Percentiles rank a stretch among this genome's conserved stretches.
Conservation (phyloP, 1,284 basidiomycete genomes). For the Tranzscheliella williamsii region DNA sequence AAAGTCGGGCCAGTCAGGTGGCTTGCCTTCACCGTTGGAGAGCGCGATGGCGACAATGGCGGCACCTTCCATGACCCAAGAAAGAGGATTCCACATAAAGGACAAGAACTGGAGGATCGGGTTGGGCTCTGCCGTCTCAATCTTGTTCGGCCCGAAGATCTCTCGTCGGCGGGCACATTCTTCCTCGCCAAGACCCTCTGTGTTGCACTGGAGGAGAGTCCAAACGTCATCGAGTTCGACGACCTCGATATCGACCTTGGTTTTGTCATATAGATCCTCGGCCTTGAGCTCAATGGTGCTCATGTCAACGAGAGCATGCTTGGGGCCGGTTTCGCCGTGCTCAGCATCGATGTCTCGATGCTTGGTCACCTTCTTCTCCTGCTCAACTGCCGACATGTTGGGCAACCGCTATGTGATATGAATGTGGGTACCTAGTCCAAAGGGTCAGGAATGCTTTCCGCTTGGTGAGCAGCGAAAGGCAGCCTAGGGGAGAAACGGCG, state of each 20-base stretch:
- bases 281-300: slow-evolving; percentile 79
- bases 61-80: slow-evolving; percentile 98
- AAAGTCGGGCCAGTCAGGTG: slow-evolving; percentile 97
- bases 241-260: slow-evolving; percentile 97
- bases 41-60: slow-evolving; percentile 94
- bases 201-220: slow-evolving; percentile 84
- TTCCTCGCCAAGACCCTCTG: slow-evolving; percentile 74
- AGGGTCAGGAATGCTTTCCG: too few relatives aligned
- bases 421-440: too few relatives aligned
- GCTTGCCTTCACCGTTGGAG: slow-evolving; percentile 82
- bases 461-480: too few relatives aligned
- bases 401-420: too few relatives aligned
- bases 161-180: slow-evolving; percentile 85
- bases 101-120: slow-evolving; percentile 63
- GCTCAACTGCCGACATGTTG: slow-evolving; percentile 33
- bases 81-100: slow-evolving; percentile 55
- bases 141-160: slow-evolving; percentile 94
- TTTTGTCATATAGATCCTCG: slow-evolving; percentile 94
- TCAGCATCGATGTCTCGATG: slow-evolving; percentile 48
- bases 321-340: slow-evolving; percentile 39
- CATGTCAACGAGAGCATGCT: slow-evolving; percentile 62
- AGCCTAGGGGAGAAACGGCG: neutral
- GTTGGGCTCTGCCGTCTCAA: slow-evolving; percentile 73
- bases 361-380: slow-evolving; percentile 44
- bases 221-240: slow-evolving; percentile 96